These are phyloP conservation scores for Cystofilobasidium capitatum DNA, from an alignment of 768 basidiomycete species.

Conservation along the genomic window DNA sequence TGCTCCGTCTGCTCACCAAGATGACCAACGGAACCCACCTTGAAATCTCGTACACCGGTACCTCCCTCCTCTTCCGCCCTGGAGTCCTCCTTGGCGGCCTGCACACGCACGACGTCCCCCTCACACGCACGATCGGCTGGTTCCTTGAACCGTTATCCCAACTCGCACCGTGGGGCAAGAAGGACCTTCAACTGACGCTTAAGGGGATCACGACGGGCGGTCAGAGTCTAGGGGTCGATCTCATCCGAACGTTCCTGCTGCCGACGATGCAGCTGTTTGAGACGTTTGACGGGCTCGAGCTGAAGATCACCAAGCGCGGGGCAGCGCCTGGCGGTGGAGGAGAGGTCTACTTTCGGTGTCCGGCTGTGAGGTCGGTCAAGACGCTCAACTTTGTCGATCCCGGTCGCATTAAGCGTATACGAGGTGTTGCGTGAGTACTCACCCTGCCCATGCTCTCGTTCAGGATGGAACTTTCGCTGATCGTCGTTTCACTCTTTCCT, in stretches of 20 bases:
- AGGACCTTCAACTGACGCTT: slow-evolving; percentile 65
- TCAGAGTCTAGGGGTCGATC: slow-evolving; percentile 79
- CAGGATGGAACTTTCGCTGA: background rate
- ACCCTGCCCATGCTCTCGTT: background rate
- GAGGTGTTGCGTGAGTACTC: slow-evolving; percentile 77
- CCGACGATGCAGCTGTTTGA: slow-evolving; percentile 86
- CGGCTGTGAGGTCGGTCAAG: slow-evolving; percentile 79
- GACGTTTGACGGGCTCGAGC: slow-evolving; percentile 77
- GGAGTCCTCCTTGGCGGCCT: slow-evolving; percentile 79
- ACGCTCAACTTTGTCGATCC: slow-evolving; percentile 84
- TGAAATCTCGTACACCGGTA: slow-evolving; percentile 95
- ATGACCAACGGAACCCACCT: slow-evolving; percentile 87
- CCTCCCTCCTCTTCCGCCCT: slow-evolving; percentile 81
- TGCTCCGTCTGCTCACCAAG: slow-evolving; percentile 77
- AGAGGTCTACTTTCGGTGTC: slow-evolving; percentile 86
- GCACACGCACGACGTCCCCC: slow-evolving; percentile 75
- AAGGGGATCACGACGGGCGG: slow-evolving; percentile 88
- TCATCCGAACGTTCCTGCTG: slow-evolving; percentile 78
- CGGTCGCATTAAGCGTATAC: slow-evolving; percentile 85
- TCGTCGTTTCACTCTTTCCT: background rate
- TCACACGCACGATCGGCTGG: slow-evolving; percentile 83
- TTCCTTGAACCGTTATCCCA: slow-evolving; percentile 83
- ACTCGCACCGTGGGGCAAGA: slow-evolving; percentile 88
- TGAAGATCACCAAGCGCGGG: slow-evolving; percentile 93
- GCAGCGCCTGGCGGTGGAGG: slow-evolving; percentile 81